Conservation (phyloP, 1,139 yeast species). For the Wickerhamomyces sp. region DNA sequence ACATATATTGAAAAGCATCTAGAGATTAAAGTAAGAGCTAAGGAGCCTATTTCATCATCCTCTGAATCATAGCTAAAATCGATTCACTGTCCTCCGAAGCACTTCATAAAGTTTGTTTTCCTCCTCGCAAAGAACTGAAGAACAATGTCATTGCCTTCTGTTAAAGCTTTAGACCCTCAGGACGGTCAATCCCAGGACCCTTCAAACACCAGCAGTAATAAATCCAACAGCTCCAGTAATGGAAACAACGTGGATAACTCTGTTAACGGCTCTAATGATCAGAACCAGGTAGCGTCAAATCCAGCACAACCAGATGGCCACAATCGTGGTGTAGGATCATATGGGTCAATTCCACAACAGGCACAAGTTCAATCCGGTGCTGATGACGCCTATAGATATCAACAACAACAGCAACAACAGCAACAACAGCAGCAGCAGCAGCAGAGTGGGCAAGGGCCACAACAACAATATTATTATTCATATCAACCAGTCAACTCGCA, state of each 20-base stretch:
- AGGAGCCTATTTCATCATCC: no score
- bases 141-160: slow-evolving; percentile 2
- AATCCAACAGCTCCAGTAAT: background rate
- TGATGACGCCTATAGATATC: background rate
- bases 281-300: background rate
- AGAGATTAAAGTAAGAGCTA: no score
- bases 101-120: no score
- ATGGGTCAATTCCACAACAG: background rate
- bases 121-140: no score
- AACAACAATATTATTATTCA: slow-evolving; percentile 13
- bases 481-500: slow-evolving; percentile 14
- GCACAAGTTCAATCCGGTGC: background rate
- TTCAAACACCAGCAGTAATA: background rate
- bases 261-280: background rate
- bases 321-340: background rate
- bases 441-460: slow-evolving; percentile 12
- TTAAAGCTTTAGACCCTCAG: slow-evolving; percentile 1
- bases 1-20: no score
- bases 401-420: background rate
- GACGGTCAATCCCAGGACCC: slow-evolving; percentile 2
- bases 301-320: background rate
- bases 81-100: no score
- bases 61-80: no score
- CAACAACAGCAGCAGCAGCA: slow-evolving; percentile 7
- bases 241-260: background rate